Base-by-base conservation (phyloP, 2,329 filamentous ascomycete species). In the Cladophialophora immunda region DNA sequence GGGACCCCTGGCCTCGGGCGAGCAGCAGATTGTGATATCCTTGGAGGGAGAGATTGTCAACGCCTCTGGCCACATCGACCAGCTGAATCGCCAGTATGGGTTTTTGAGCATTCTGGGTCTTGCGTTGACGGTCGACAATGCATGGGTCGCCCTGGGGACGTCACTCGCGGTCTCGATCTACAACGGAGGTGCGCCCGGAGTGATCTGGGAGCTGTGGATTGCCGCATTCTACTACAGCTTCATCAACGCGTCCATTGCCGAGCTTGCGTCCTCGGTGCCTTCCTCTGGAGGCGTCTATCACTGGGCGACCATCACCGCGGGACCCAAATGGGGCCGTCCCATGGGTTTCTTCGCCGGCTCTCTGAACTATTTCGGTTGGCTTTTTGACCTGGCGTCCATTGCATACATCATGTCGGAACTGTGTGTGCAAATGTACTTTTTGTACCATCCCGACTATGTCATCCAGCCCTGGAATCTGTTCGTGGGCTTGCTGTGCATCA, bases 71-170 rank as follows among this genome's bases (percentile, higher is more conserved):
- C 87, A 90, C 75, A 80, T 79, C 68, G 87, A 90, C 75, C 86
- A 90, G 74, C 77, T 90, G 38, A 83, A 85, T 66, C 82, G 88
- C 15, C 78, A 89, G 7, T 71, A 87, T 53, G 85, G 84, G 58
- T 83, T 90, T 36, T 86, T 86, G 56, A 86, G 85, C 22, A 81
- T 66, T 27, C 27, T 29, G n/a, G 59, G 64, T 17, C 38, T 87
- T 52, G 87, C 85, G 0, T 77, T 89, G 62, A 89, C 86, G 1
- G 85, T 87, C 22, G 87, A 89, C 76, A 89, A 88, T 72, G 87
- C 87, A 19, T 90, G 87, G 87, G 83, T 87, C 60, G 87, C 87
- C 4, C 78, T 89, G 66, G 88, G 87, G 60, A 87, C 87, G 15
- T 87, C 86, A 0, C 77, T 78, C 27, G 57, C 62, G 57, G 25